Conservation (phyloP, 1,139 yeast genomes). For the Spathaspora sp. region DNA sequence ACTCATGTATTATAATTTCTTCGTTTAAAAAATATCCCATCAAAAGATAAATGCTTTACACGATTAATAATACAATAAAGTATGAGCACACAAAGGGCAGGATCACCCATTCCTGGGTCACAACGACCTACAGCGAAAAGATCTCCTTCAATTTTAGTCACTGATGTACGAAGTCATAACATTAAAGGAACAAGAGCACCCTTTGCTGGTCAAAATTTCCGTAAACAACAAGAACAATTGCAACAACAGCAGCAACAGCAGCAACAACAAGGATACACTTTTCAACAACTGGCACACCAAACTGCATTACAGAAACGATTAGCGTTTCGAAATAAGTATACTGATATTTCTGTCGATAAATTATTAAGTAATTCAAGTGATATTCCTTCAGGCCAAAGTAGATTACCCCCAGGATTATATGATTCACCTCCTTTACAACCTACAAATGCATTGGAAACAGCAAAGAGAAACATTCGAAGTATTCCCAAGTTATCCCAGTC, state of each 20-base stretch:
- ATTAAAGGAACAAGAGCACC: conserved; percentile 73
- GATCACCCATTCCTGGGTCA: conserved; percentile 1
- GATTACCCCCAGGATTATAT: conserved; percentile 24
- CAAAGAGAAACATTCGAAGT: conserved; percentile 31
- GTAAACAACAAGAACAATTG: conserved; percentile 27
- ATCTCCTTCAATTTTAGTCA: conserved; percentile 90
- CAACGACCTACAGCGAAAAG: conserved; percentile 74
- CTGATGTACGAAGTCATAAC: conserved; percentile 71
- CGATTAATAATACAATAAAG: no score
- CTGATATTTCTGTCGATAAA: conserved; percentile 71
- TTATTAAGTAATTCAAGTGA: conserved; percentile 75
- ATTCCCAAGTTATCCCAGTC: conserved; percentile 63
- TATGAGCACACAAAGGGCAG: not conserved
- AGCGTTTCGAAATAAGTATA: conserved; percentile 47
- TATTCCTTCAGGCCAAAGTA: conserved; percentile 75
- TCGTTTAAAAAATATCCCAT: not conserved
- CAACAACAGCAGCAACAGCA: conserved; percentile 16
- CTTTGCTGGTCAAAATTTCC: conserved; percentile 65
- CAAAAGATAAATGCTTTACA: not conserved
- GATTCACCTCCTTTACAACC: conserved; percentile 27
- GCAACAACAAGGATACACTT: conserved; percentile 11
- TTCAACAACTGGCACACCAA: conserved; percentile 18
- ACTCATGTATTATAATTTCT: not conserved
- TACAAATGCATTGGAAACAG: conserved; percentile 10
- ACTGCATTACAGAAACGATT: conserved; percentile 27